Conservation (phyloP, 2,329 filamentous ascomycete species). For the Escovopsis sp. region DNA sequence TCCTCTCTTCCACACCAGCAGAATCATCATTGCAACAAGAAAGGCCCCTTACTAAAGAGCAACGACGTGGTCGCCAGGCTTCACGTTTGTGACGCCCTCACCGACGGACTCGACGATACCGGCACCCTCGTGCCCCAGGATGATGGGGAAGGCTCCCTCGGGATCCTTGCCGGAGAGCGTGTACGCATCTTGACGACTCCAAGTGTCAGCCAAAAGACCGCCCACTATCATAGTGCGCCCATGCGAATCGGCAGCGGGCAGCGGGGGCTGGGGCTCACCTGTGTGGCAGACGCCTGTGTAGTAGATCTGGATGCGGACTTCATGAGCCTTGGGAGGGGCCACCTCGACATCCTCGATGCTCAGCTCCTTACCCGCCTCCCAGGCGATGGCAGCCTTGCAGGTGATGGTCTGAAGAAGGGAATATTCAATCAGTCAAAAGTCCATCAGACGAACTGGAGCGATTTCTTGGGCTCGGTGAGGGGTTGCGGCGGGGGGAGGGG, state of each 20-base stretch:
- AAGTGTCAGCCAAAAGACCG: too few species aligned
- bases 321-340: conserved; percentile 71
- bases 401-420: conserved; percentile 59
- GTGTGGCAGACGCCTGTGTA: conserved; percentile 99
- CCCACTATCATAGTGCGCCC: too few species aligned
- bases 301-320: conserved; percentile 93
- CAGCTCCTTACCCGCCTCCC: conserved; percentile 87
- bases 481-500: conserved; percentile 1
- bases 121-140: conserved; percentile 82
- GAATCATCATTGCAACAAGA: neutral
- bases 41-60: conserved; percentile 57
- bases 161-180: conserved; percentile 93
- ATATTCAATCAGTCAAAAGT: too few species aligned
- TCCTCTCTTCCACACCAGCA: too few species aligned
- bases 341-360: conserved; percentile 89
- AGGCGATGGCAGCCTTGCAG: conserved; percentile 95
- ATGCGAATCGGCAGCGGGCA: too few species aligned
- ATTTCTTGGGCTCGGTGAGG: too few species aligned
- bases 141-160: conserved; percentile 82
- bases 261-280: conserved; percentile 33
- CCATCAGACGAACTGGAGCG: too few species aligned
- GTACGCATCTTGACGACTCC: conserved; percentile 57
- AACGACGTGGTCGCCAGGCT: conserved; percentile 82
- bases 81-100: conserved; percentile 88
- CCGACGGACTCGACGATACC: conserved; percentile 88